Evolutionary conservation across 2,329 filamentous ascomycete species (phyloP).

Genomic region (Ceratocystis ficicola): DNA sequence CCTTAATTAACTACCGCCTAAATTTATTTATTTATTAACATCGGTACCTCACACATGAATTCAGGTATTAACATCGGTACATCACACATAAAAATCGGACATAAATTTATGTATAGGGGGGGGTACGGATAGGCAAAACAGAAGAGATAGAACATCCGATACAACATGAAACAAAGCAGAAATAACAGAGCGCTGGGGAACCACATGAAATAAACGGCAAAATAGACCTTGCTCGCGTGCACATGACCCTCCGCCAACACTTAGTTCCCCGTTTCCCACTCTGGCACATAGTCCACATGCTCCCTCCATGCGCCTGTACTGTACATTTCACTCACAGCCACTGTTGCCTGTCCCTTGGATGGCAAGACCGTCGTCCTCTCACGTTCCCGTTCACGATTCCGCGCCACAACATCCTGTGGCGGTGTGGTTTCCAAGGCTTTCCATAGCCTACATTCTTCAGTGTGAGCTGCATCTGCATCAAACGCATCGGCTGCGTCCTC

Average conservation of each 20-base stretch:
- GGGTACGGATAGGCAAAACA: slow-evolving; percentile 1
- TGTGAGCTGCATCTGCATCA: slow-evolving; percentile 33
- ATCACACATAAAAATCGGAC: no score
- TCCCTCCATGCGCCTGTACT: slow-evolving; percentile 33
- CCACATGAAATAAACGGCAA: neutral
- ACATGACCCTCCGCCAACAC: neutral
- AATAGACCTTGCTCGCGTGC: no score
- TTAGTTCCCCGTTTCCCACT: slow-evolving; percentile 33
- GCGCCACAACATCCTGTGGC: slow-evolving; percentile 30
- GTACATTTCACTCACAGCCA: slow-evolving; percentile 23
- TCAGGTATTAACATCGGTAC: no score
- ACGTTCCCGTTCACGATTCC: slow-evolving; percentile 11
- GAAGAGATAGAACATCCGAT: neutral
- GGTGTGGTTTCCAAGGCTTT: slow-evolving; percentile 31
- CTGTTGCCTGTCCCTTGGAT: slow-evolving; percentile 1
- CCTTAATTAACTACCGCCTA: no score
- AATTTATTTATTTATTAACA: no score
- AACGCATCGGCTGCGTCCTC: slow-evolving; percentile 35
- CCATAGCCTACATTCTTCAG: slow-evolving; percentile 39
- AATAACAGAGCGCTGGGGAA: neutral
- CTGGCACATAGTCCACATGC: slow-evolving; percentile 30
- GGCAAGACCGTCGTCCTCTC: neutral
- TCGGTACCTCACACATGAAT: no score
- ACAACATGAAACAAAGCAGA: neutral
- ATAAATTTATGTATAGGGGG: no score